These are phyloP conservation scores for Thelephora terrestris DNA, from an alignment of 1,284 basidiomycete species.

Conservation along the genomic window DNA sequence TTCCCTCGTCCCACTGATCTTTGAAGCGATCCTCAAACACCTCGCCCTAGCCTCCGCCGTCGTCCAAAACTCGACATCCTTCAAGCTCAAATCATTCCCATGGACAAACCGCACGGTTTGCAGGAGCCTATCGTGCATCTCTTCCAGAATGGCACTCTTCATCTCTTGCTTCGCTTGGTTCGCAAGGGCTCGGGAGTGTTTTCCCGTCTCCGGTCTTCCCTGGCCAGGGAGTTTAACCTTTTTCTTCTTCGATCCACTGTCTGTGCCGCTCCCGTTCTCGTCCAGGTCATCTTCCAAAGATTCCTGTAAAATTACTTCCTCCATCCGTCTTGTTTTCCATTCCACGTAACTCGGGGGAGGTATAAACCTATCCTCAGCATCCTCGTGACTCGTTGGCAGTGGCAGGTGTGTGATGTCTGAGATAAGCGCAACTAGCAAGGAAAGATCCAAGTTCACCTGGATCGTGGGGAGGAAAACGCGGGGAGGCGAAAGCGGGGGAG, in stretches of 20 bases:
- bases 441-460: slow-evolving; percentile 71
- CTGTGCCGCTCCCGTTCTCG: slow-evolving; percentile 15
- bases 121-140: slow-evolving; percentile 40
- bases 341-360: slow-evolving; percentile 43
- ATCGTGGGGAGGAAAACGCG: slow-evolving; percentile 34
- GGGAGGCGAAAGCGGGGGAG: slow-evolving; percentile 15
- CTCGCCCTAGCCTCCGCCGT: slow-evolving; percentile 63
- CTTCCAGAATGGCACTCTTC: slow-evolving; percentile 51
- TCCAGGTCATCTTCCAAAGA: slow-evolving; percentile 12
- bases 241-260: not conserved
- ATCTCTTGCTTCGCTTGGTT: slow-evolving; percentile 68
- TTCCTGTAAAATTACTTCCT: slow-evolving; percentile 4
- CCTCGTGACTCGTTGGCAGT: slow-evolving; percentile 45
- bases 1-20: slow-evolving; percentile 61
- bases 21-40: slow-evolving; percentile 57
- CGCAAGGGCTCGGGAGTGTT: slow-evolving; percentile 53
- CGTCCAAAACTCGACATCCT: slow-evolving; percentile 60
- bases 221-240: not conserved
- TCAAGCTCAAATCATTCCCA: not conserved
- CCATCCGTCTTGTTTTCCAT: slow-evolving; percentile 40
- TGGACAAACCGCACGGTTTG: not conserved
- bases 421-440: slow-evolving; percentile 71
- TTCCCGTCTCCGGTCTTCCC: slow-evolving; percentile 21
- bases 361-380: slow-evolving; percentile 53
- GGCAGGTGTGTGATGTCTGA: slow-evolving; percentile 73